Evolutionary conservation across 2,329 filamentous ascomycete species (phyloP).

Genomic region (Xylaria sp.): DNA sequence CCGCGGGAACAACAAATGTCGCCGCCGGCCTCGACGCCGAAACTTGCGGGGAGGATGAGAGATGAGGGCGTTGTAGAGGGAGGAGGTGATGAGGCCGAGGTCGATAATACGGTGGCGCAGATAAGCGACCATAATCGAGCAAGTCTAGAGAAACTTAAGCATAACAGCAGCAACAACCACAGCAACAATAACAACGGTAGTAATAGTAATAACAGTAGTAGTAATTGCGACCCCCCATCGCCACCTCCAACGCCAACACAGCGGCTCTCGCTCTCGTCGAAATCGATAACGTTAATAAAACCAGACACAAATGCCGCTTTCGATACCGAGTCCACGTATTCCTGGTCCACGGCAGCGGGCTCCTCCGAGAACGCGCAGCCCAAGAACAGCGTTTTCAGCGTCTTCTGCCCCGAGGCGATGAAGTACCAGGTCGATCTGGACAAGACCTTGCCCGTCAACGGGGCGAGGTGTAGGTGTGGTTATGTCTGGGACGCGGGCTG

Average conservation of each 20-base stretch:
- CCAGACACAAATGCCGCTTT: slow-evolving; percentile 33
- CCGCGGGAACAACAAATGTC: slow-evolving; percentile 42
- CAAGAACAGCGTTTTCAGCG: slow-evolving; percentile 55
- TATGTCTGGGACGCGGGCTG: slow-evolving; percentile 50
- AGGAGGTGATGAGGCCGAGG: neutral
- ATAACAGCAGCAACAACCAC: neutral
- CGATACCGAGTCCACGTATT: slow-evolving; percentile 42
- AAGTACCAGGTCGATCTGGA: slow-evolving; percentile 53
- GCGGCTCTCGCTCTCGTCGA: too few species aligned
- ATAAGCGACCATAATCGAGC: neutral
- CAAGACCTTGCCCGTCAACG: slow-evolving; percentile 45
- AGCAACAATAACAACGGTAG: slow-evolving; percentile 22
- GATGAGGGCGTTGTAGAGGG: neutral
- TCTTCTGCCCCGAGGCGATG: slow-evolving; percentile 56
- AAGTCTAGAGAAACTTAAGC: neutral
- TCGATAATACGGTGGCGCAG: neutral
- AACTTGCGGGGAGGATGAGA: neutral
- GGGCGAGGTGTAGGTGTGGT: slow-evolving; percentile 50
- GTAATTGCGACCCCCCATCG: slow-evolving; percentile 49
- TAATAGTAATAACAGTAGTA: slow-evolving; percentile 25
- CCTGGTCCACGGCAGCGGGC: slow-evolving; percentile 13
- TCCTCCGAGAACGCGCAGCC: slow-evolving; percentile 21
- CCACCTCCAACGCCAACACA: slow-evolving; percentile 49
- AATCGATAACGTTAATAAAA: too few species aligned
- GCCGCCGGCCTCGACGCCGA: slow-evolving; percentile 1